Evolutionary conservation across 1,139 yeast genomes (phyloP).

Genomic region (Nakaseomyces sp.): DNA sequence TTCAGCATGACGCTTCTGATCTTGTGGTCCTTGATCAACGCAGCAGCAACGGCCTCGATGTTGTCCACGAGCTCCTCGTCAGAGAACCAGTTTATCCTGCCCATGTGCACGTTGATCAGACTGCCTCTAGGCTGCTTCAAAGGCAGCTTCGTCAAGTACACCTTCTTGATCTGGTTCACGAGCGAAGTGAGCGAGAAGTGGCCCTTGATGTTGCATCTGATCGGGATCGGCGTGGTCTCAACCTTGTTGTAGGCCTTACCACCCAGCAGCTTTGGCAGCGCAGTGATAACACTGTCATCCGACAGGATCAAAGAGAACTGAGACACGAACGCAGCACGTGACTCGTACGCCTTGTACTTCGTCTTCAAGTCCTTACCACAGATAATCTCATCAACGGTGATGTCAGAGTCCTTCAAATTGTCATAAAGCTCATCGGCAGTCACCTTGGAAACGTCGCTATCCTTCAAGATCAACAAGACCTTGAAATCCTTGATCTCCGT

Average conservation of each 20-base stretch:
- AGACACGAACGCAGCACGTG: conserved; percentile 53
- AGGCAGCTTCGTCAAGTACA: conserved; percentile 46
- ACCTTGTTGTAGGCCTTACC: conserved; percentile 69
- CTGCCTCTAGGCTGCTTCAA: conserved; percentile 71
- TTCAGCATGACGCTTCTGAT: conserved; percentile 62
- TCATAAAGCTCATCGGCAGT: conserved; percentile 47
- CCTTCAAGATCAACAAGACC: conserved; percentile 58
- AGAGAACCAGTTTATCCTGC: conserved; percentile 40
- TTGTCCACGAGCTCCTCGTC: conserved; percentile 42
- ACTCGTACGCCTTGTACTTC: conserved; percentile 59
- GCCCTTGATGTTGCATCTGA: conserved; percentile 35
- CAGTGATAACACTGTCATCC: conserved; percentile 72
- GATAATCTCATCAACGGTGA: conserved; percentile 32
- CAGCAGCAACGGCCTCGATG: conserved; percentile 45
- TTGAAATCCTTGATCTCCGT: conserved; percentile 41
- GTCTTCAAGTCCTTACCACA: conserved; percentile 54
- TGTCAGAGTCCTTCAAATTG: conserved; percentile 46
- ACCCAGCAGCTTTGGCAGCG: conserved; percentile 77
- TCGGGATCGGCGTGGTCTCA: conserved; percentile 64
- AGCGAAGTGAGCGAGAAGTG: conserved; percentile 50
- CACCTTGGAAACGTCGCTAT: conserved; percentile 23
- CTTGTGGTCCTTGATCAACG: conserved; percentile 40
- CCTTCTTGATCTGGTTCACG: conserved; percentile 50
- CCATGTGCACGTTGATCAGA: conserved; percentile 58
- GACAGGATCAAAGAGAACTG: conserved; percentile 68